phyloP scores from a whole-genome alignment of 805 yeast genomes.

The Metschnikowia similis region DNA sequence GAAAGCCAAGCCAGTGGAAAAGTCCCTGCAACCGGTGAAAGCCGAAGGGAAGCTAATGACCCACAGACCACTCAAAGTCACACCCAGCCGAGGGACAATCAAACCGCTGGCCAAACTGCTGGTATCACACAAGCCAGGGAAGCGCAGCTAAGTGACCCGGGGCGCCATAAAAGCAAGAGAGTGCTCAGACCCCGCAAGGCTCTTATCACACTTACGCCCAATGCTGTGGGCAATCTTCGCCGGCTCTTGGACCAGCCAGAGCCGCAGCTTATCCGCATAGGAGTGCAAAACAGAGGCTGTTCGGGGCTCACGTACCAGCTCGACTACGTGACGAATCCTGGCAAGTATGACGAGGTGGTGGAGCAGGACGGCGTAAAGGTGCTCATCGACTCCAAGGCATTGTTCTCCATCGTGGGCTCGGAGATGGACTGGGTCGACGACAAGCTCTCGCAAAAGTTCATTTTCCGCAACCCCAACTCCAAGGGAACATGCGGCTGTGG shows the following conservation, averaged over 20 bases:
- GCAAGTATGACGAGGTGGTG: slow-evolving; percentile 91
- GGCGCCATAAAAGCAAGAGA: slow-evolving; percentile 34
- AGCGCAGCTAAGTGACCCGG: not conserved
- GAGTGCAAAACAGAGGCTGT: slow-evolving; percentile 95
- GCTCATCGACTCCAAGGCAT: slow-evolving; percentile 90
- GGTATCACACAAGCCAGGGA: not conserved
- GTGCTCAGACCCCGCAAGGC: slow-evolving; percentile 84
- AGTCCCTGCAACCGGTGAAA: no score
- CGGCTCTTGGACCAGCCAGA: slow-evolving; percentile 71
- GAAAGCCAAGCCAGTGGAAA: no score
- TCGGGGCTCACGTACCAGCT: slow-evolving; percentile 90
- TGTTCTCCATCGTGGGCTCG: slow-evolving; percentile 91
- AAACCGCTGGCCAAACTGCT: not conserved
- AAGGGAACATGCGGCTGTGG: slow-evolving; percentile 99
- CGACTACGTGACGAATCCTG: slow-evolving; percentile 85
- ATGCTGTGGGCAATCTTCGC: slow-evolving; percentile 69
- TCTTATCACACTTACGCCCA: slow-evolving; percentile 71
- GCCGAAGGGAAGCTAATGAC: no score
- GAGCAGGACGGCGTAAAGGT: slow-evolving; percentile 93
- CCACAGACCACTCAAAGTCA: no score
- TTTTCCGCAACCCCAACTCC: slow-evolving; percentile 92
- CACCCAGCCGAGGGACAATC: not conserved
- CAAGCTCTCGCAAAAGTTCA: slow-evolving; percentile 80
- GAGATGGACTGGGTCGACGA: slow-evolving; percentile 99
- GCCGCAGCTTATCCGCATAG: slow-evolving; percentile 85